These are phyloP conservation scores for Lodderomyces margitis DNA, from an alignment of 1,139 yeast genomes.

Conservation along the genomic window DNA sequence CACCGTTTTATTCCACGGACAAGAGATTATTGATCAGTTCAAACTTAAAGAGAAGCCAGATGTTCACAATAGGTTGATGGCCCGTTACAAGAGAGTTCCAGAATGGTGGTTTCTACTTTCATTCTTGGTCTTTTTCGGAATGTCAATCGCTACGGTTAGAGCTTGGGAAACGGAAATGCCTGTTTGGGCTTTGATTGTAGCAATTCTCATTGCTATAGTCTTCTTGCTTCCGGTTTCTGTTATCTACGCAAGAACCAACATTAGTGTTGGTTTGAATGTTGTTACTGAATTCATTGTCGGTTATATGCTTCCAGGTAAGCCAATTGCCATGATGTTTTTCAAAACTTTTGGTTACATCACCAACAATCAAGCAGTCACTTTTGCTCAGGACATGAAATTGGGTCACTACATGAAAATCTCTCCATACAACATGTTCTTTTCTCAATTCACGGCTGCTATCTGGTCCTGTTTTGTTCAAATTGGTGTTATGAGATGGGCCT, in stretches of 20 bases:
- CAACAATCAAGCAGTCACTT: constrained; percentile 53
- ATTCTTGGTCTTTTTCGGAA: constrained; percentile 40
- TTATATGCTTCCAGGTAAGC: constrained; percentile 49
- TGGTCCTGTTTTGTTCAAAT: constrained; percentile 47
- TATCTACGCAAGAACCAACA: constrained; percentile 42
- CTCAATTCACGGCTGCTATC: constrained; percentile 46
- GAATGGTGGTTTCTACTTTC: constrained; percentile 62
- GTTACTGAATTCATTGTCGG: constrained; percentile 47
- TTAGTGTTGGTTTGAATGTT: constrained; percentile 46
- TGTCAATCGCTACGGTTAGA: constrained; percentile 38
- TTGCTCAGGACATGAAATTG: constrained; percentile 54
- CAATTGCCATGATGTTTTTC: constrained; percentile 48
- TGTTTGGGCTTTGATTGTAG: constrained; percentile 37
- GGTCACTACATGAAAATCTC: constrained; percentile 55
- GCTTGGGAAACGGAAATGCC: constrained; percentile 47
- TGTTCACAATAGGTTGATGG: constrained; percentile 64
- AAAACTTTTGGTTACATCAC: constrained; percentile 50
- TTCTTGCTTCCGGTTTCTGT: constrained; percentile 45
- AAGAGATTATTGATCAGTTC: constrained; percentile 47
- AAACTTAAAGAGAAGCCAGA: constrained; percentile 49
- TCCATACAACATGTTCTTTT: constrained; percentile 44
- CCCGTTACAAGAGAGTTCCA: constrained; percentile 56
- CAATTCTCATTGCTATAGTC: constrained; percentile 38
- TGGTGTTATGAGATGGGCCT: constrained; percentile 46
- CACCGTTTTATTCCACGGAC: constrained; percentile 54